phyloP scores from a whole-genome alignment of 2,329 filamentous ascomycete species.

The Leptographium wingfieldii region DNA sequence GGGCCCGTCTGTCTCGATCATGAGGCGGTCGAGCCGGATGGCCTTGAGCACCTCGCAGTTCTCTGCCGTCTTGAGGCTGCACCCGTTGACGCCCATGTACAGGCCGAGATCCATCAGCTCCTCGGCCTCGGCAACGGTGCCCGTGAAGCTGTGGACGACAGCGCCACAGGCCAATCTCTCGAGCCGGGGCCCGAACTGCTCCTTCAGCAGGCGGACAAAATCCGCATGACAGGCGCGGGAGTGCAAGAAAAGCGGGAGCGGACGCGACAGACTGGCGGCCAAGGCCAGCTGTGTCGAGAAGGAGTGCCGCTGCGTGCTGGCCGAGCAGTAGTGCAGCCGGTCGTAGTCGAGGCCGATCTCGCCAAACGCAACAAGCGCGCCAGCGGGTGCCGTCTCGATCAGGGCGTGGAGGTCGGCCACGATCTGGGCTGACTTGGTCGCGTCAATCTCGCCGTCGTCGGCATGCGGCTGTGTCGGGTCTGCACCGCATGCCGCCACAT shows the following conservation, averaged over 20 bases:
- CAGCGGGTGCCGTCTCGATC: conserved; percentile 38
- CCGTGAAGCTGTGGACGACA: conserved; percentile 92
- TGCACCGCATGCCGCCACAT: conserved; percentile 41
- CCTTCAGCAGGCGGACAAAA: conserved; percentile 61
- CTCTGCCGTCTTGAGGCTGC: conserved; percentile 86
- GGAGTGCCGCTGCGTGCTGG: conserved; percentile 67
- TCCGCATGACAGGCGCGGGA: conserved; percentile 77
- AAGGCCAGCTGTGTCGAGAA: conserved; percentile 76
- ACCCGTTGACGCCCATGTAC: conserved; percentile 92
- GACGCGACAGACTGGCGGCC: conserved; percentile 47
- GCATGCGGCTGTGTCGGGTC: conserved; percentile 31
- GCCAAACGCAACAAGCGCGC: conserved; percentile 64
- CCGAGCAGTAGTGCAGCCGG: conserved; percentile 68
- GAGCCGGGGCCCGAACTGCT: conserved; percentile 42
- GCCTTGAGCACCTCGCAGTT: conserved; percentile 76
- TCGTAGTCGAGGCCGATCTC: conserved; percentile 97
- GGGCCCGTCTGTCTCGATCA: conserved; percentile 94
- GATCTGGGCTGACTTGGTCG: conserved; percentile 31
- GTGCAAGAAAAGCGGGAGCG: conserved; percentile 84
- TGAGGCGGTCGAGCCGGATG: conserved; percentile 66
- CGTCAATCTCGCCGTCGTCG: conserved; percentile 33
- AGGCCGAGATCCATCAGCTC: conserved; percentile 69
- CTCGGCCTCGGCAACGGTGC: conserved; percentile 71
- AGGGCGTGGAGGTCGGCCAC: conserved; percentile 51
- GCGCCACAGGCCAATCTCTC: conserved; percentile 56